Evolutionary conservation across 495 filamentous ascomycete species (phyloP), one percentile per base, ranked within the genome.

Genomic region (Penicillium pancosmium): DNA sequence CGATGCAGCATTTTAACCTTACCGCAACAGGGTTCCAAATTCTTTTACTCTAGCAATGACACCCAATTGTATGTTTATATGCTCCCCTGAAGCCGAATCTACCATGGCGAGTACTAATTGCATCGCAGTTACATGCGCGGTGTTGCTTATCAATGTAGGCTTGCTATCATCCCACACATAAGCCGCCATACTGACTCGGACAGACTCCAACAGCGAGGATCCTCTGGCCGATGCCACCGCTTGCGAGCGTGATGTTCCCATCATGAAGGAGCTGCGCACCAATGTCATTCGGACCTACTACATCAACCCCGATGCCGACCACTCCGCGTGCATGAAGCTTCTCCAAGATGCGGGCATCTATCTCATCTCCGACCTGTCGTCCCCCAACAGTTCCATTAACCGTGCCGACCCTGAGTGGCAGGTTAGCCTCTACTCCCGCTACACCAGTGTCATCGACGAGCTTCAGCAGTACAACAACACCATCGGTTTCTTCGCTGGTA

Each of bases 401-500:
- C 87, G 93, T 40, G 82, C 88, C 66, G 76, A 80, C 44, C 91
- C 94, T 7, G 51, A 67, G 15, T 98, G 94, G 94, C 84, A 89
- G 55, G 82, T 86, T 49, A 78, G 80, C 2, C 79, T 97, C 54
- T 95, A 87, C 73, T 71, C 79, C 4, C 86, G 90, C 40, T 98
- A 98, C 78, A 91, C 89, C 59, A 74, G 65, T 13, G 94, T 98
- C 31, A 79, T 98, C 43, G 92, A 98, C 68, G 82, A 84, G 47
- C 74, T 98, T 54, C 76, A 81, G 47, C 77, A 87, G 59, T 97
- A 96, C 75, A 84, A 79, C 73, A 98, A 98, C 73, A 84, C 87
- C 44, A 82, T 98, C 51, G 94, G 94, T 59, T 98, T 97, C 84
- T 97, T 98, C 72, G 90, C 93, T 25, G 94, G 94, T 52, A 98